A percentile compares a stretch with the other conserved stretches of the same genome.
Evolutionary conservation across 768 basidiomycete genomes (phyloP).

Genomic region (Lactarius psammicola): DNA sequence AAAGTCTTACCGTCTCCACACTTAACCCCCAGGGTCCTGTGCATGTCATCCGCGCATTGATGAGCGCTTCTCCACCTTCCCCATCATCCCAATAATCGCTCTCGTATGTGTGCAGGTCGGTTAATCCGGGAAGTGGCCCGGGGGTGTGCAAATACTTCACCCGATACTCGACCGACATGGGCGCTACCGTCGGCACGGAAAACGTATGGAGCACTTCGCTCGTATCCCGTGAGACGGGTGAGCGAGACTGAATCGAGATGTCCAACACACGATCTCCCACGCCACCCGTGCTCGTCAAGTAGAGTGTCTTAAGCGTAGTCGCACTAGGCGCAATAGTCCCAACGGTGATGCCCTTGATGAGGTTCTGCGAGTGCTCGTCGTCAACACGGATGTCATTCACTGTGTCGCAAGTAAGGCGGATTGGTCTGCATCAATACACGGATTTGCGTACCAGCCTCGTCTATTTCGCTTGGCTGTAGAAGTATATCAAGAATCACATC

Average conservation of each 20-base stretch:
- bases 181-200: conserved; percentile 60
- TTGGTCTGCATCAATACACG: not conserved
- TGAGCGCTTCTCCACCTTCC: conserved; percentile 54
- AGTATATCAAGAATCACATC: conserved; percentile 71
- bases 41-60: conserved; percentile 52
- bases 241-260: conserved; percentile 69
- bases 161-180: conserved; percentile 54
- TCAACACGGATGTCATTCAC: conserved; percentile 63
- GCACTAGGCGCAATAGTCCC: conserved; percentile 62
- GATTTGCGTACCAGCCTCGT: conserved; percentile 54
- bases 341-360: conserved; percentile 72
- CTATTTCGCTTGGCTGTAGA: conserved; percentile 76
- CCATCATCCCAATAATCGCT: conserved; percentile 51
- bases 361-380: conserved; percentile 59
- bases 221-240: conserved; percentile 34
- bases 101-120: conserved; percentile 56
- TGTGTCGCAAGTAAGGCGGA: conserved; percentile 32
- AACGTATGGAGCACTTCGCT: conserved; percentile 70
- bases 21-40: conserved; percentile 55
- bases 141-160: conserved; percentile 53
- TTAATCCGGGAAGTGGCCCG: conserved; percentile 44
- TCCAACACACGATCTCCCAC: conserved; percentile 75
- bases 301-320: conserved; percentile 58
- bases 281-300: conserved; percentile 58
- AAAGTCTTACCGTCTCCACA: conserved; percentile 50